phyloP scores from a whole-genome alignment of 148 eudicot species.

The Diospyros lotus region DNA sequence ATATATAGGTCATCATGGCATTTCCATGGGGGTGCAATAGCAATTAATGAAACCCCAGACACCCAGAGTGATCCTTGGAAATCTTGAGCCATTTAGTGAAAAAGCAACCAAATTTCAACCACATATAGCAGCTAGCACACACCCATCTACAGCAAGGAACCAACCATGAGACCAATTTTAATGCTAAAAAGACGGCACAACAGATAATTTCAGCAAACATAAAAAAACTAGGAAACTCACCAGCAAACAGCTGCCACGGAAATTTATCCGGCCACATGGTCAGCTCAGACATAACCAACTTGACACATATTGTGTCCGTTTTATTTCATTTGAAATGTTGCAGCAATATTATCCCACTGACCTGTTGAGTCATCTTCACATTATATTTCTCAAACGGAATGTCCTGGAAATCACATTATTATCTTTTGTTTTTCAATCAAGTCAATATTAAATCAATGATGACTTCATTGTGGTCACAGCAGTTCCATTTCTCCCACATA shows the following conservation, averaged over 20 bases:
- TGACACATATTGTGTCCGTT: neutral
- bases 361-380: neutral
- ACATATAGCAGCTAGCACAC: no score
- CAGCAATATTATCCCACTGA: neutral
- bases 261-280: neutral
- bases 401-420: neutral
- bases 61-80: no score
- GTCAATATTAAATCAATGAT: neutral
- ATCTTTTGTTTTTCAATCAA: no score
- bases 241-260: conserved; percentile 2
- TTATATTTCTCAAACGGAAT: neutral
- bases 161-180: neutral
- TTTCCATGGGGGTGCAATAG: no score
- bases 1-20: no score
- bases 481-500: neutral
- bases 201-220: neutral
- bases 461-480: neutral
- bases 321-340: neutral
- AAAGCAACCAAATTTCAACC: no score
- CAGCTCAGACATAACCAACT: neutral
- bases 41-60: no score
- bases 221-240: conserved; percentile 4
- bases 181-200: neutral
- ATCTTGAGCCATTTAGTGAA: no score
- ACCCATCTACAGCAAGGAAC: no score